Conservation (phyloP, 495 filamentous ascomycete genomes). For the Haplographium delicatum region DNA sequence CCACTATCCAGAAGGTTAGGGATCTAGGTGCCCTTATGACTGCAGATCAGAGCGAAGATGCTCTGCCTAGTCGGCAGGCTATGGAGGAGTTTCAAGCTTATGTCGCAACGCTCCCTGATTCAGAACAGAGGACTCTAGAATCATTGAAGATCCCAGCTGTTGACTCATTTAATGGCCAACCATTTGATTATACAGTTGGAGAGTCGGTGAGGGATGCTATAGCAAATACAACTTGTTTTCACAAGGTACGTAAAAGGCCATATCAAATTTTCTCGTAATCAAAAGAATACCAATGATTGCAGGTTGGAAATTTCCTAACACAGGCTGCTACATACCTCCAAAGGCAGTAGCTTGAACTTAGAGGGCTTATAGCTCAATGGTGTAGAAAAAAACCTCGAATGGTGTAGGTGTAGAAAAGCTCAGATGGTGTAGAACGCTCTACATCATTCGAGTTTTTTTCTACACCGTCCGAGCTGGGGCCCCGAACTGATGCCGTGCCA, state of each 20-base stretch:
- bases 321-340: too few relatives aligned
- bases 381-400: too few relatives aligned
- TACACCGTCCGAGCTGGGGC: too few relatives aligned
- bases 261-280: background rate
- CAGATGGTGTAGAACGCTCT: too few relatives aligned
- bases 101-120: constrained; percentile 28
- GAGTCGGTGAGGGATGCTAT: constrained; percentile 33
- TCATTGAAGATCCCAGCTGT: constrained; percentile 28
- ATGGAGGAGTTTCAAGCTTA: constrained; percentile 34
- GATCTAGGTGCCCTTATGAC: constrained; percentile 26
- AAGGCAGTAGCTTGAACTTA: too few relatives aligned
- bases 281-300: too few relatives aligned
- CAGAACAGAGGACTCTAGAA: constrained; percentile 32
- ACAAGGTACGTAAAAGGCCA: constrained; percentile 23
- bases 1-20: constrained; percentile 30
- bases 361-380: too few relatives aligned
- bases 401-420: too few relatives aligned
- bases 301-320: too few relatives aligned
- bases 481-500: too few relatives aligned
- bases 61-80: constrained; percentile 22
- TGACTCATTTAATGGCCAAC: constrained; percentile 31
- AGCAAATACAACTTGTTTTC: constrained; percentile 31
- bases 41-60: constrained; percentile 26
- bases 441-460: too few relatives aligned
- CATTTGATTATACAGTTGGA: constrained; percentile 34